Evolutionary conservation across 1,139 yeast species (phyloP).

Genomic region (Lodderomyces margitis): DNA sequence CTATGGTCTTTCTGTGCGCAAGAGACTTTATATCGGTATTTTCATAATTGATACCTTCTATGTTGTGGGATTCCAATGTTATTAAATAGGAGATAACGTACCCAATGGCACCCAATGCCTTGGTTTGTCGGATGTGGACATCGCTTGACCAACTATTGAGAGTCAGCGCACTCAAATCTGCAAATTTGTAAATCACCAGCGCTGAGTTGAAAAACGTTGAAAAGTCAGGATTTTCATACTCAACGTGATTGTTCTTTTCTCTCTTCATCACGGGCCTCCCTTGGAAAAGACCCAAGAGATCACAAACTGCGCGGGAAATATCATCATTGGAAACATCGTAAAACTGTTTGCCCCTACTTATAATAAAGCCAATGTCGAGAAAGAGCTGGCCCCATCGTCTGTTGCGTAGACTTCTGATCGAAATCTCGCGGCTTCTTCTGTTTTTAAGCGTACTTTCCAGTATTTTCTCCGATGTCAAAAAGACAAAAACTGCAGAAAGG

Average conservation of each 20-base stretch:
- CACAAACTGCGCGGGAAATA: conserved; percentile 54
- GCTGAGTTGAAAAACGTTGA: conserved; percentile 78
- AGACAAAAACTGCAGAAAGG: conserved; percentile 63
- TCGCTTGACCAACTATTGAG: conserved; percentile 17
- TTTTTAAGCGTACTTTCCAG: conserved; percentile 48
- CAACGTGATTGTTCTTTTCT: conserved; percentile 81
- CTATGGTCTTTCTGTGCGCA: conserved; percentile 16
- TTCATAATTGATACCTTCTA: conserved; percentile 30
- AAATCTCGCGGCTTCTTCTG: conserved; percentile 40
- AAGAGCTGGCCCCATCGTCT: conserved; percentile 83
- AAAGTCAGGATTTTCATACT: conserved; percentile 86
- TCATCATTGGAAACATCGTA: conserved; percentile 32
- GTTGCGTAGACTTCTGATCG: conserved; percentile 58
- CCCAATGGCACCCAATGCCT: conserved; percentile 28
- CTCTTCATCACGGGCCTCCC: conserved; percentile 75
- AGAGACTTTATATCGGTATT: conserved; percentile 28
- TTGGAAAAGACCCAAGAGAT: conserved; percentile 69
- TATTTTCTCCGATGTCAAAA: conserved; percentile 53
- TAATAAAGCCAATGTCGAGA: conserved; percentile 76
- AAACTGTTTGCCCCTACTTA: conserved; percentile 65
- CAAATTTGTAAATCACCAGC: conserved; percentile 64
- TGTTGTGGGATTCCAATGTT: conserved; percentile 28
- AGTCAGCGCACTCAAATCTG: conserved; percentile 57
- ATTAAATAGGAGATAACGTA: conserved; percentile 33
- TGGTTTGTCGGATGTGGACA: conserved; percentile 13